Evolutionary conservation across 2,329 filamentous ascomycete genomes (phyloP).

Genomic region (Zopfia rhizophila): DNA sequence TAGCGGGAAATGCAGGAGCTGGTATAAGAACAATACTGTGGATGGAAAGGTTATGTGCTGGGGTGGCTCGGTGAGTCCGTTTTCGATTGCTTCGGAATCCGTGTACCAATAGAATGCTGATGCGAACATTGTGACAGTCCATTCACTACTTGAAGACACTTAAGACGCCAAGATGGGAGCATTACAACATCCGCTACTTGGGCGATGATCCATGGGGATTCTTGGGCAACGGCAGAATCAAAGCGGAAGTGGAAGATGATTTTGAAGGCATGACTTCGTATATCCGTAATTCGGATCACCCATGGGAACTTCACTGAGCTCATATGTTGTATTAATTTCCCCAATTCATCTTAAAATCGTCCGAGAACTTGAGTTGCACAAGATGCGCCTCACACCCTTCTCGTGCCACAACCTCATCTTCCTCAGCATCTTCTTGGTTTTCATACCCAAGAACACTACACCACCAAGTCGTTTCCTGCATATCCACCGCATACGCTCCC

Average conservation of each 20-base stretch:
- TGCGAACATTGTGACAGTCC: not conserved
- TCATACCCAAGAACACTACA: conserved; percentile 5
- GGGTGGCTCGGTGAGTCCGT: conserved; percentile 14
- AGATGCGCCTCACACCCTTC: no score
- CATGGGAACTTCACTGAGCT: conserved; percentile 12
- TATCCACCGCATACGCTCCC: conserved; percentile 11
- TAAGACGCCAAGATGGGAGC: conserved; percentile 9
- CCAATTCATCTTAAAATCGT: no score
- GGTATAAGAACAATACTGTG: conserved; percentile 20
- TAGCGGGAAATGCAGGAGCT: conserved; percentile 10
- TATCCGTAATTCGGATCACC: conserved; percentile 11
- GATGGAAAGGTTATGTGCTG: conserved; percentile 16
- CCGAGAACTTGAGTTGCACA: no score
- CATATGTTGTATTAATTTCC: no score
- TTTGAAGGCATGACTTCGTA: conserved; percentile 8
- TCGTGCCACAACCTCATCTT: conserved; percentile 3
- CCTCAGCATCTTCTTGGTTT: not conserved
- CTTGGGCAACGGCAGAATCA: conserved; percentile 12
- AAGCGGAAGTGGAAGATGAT: conserved; percentile 4
- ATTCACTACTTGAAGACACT: conserved; percentile 17
- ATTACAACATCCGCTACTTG: conserved; percentile 12
- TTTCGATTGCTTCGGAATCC: not conserved
- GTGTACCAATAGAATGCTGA: no score
- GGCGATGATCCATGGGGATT: conserved; percentile 10
- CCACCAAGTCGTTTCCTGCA: conserved; percentile 6